A percentile compares a stretch with the other conserved stretches of the same genome.
Conservation (phyloP, 768 basidiomycete genomes). For the Russula virescens region DNA sequence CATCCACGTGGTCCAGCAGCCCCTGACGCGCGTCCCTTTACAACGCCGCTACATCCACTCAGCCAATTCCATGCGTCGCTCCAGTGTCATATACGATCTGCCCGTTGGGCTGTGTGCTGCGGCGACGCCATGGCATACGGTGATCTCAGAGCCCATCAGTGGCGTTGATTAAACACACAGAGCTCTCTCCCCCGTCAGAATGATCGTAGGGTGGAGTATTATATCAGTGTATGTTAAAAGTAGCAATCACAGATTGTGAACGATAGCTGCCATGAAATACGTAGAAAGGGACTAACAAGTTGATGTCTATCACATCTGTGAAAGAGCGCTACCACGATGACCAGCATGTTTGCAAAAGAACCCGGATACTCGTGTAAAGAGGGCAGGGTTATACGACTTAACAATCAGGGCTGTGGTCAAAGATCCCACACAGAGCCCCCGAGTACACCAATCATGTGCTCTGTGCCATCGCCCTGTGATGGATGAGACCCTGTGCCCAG, state of each 20-base stretch:
- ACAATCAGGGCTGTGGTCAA: neutral
- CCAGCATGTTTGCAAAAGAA: too few species aligned
- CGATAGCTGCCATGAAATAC: neutral
- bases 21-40: neutral
- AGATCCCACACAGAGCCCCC: too few species aligned
- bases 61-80: neutral
- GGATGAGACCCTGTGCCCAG: constrained; percentile 6
- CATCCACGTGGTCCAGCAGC: neutral
- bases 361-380: too few species aligned
- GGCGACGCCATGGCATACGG: neutral
- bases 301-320: too few species aligned
- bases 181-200: neutral
- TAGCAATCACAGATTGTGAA: neutral
- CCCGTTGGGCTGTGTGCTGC: neutral
- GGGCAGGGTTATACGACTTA: too few species aligned
- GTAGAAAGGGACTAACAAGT: too few species aligned
- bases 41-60: neutral
- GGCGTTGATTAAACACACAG: neutral
- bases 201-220: neutral
- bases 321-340: too few species aligned
- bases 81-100: neutral
- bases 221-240: neutral
- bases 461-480: neutral
- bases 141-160: neutral
- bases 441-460: neutral